phyloP scores from a whole-genome alignment of 257 asterid genomes.

The Pogostemon cablin region DNA sequence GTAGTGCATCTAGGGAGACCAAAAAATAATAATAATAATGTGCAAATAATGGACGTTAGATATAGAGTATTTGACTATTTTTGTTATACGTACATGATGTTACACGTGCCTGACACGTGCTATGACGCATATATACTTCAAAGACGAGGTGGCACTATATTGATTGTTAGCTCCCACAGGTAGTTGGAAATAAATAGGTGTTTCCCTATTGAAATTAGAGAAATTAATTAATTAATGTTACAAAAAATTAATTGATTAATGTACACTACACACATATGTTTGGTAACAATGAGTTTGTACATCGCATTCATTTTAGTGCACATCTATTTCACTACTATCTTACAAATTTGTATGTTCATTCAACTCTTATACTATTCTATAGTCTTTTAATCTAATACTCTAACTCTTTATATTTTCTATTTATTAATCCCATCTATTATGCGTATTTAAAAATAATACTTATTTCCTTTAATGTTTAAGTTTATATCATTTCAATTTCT shows the following conservation, averaged over 20 bases:
- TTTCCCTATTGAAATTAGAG: conserved; percentile 2
- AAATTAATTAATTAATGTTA: not conserved
- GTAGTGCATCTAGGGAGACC: no score
- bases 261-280: not conserved
- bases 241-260: not conserved
- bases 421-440: not conserved
- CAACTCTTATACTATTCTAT: not conserved
- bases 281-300: not conserved
- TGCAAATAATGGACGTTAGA: no score
- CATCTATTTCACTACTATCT: not conserved
- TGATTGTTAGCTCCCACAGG: conserved; percentile 6
- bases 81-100: not conserved
- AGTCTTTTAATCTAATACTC: not conserved
- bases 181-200: conserved; percentile 4
- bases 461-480: no score
- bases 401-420: not conserved
- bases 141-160: not conserved
- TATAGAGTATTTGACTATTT: not conserved
- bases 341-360: not conserved
- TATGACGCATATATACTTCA: not conserved
- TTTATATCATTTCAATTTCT: no score
- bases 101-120: not conserved
- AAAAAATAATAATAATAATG: no score
- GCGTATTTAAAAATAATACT: no score
- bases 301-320: not conserved